Base-by-base conservation (phyloP, 495 filamentous ascomycete genomes). In the Penicillium bialowiezense region DNA sequence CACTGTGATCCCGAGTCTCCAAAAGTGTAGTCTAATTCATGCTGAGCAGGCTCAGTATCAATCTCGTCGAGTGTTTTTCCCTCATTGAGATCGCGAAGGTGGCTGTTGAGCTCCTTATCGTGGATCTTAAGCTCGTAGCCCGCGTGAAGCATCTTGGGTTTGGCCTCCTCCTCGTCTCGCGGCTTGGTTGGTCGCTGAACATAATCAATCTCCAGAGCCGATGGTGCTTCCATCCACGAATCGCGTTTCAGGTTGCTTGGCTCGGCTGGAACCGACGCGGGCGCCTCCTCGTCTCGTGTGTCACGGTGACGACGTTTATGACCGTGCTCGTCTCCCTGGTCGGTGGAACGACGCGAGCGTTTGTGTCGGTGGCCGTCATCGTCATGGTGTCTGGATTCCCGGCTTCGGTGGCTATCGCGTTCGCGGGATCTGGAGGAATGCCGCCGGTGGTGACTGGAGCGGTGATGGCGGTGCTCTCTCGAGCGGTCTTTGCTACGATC, bases 151-250 rank as follows among this genome's bases (percentile, higher is more conserved):
- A 80, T 74, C 19, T 54, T 70, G 5, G 74, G 55, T 50, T 81
- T 78, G 18, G 63, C 52, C 29, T 60, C 58, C 43, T 68, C 67
- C 43, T 75, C 56, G 12, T 65, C 12, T 28, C 56, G 65, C 39
- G 58, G 61, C 46, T 79, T 79, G 2, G 69, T 66, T 5, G 78
- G 81, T 48, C 83, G 81, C 38, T 92, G 87, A 26, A 88, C 84
- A 62, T 93, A 96, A 54, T 96, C 90, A 45, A 97, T 75, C 41
- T 91, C 89, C 14, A 91, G 63, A 0, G 82, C 82, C 5, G 86
- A 87, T 0, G 93, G 91, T 2, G 84, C 85, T 54, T 91, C 81
- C 95, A 98, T 98, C 93, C 93, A 98, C 4, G 87, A 80, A 69
- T 97, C 95, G 48, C 93, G 78, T 55, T 82, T 75, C 17, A 81